Base-by-base conservation (phyloP, 257 asterid genomes). In the Pogostemon cablin region DNA sequence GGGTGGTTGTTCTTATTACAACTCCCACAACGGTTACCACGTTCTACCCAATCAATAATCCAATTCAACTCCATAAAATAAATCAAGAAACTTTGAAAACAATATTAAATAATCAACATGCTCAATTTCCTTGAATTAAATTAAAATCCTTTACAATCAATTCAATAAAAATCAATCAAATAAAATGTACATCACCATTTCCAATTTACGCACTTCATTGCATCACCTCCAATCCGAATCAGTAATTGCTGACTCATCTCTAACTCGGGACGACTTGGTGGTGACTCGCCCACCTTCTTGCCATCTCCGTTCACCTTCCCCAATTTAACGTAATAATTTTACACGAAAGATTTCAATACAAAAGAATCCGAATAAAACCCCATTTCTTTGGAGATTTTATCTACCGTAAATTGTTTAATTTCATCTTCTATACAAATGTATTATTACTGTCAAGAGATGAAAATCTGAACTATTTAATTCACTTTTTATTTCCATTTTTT, bases 241-340 rank as follows among this genome's bases (percentile, higher is more conserved):
- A 65, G 50, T 52, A 59, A 3, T 20, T 39, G 32, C 62, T 32
- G 54, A 73, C 75, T 58, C 73, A 46, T 67, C 84, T 37, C 73
- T 58, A 81, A 77, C 78, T 55, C 80, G 85, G 93, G 93, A 87
- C 83, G 93, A 87, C 93, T 80, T 76, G 77, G 87, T 67, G 82
- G 85, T 43, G 71, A 78, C 73, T 10, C 82, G 75, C 72, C 80
- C 81, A 69, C 85, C 82, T 20, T 20, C 73, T 78, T 71, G 91
- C 92, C 92, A 86, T 86, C 85, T 74, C 85, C 77, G 35, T 8
- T 50, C 48, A 44, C 5, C 37, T 60, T 62, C 72, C 75, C 55
- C 49, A 37, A 37, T 52, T 37, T 25, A 53, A 5, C 10, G 60
- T 10, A 20, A 34, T 12, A 9, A 64, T 9, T 69, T 66, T 42